Evolutionary conservation across 768 basidiomycete genomes (phyloP).

Genomic region (Xerocomus potaroensis): DNA sequence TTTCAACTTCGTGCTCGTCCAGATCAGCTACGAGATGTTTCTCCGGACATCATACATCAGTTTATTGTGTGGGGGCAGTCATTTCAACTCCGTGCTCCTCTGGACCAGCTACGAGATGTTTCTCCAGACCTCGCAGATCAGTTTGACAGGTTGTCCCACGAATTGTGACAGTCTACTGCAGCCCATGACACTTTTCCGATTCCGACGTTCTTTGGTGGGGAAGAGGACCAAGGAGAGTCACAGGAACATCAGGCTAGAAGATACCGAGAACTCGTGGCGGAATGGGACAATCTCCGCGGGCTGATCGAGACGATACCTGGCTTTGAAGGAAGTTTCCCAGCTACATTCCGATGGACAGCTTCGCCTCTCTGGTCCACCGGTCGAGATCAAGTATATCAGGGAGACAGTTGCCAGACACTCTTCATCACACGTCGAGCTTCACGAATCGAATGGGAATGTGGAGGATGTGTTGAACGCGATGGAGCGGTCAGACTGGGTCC

Average conservation of each 20-base stretch:
- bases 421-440: not conserved
- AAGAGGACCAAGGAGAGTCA: not conserved
- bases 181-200: not conserved
- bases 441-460: not conserved
- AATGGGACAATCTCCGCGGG: not conserved
- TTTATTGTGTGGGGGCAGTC: too few species aligned
- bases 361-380: not conserved
- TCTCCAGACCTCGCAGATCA: not conserved
- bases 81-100: too few species aligned
- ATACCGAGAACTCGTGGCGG: not conserved
- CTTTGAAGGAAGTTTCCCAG: not conserved
- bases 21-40: not conserved
- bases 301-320: not conserved
- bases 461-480: not conserved
- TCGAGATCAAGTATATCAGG: not conserved
- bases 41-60: not conserved
- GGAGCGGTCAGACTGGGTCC: not conserved
- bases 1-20: not conserved
- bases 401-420: not conserved
- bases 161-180: not conserved
- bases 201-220: not conserved
- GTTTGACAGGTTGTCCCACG: not conserved
- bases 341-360: not conserved
- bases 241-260: not conserved
- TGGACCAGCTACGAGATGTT: not conserved